A percentile compares a stretch with the other conserved stretches of the same genome.
phyloP scores from a whole-genome alignment of 305 asterid species.

The Fraxinus platypoda region DNA sequence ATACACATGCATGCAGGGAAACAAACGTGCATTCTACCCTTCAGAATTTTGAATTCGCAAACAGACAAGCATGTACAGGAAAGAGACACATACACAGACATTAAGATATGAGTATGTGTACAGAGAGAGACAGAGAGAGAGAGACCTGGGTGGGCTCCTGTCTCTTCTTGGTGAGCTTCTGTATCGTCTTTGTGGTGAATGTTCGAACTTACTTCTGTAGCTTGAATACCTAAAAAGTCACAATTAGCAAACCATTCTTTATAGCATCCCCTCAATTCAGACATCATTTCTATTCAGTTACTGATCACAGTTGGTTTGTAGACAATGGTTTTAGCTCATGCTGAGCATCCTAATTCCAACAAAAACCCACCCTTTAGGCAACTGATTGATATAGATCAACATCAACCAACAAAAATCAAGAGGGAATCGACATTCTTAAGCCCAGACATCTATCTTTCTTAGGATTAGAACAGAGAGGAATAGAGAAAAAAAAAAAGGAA shows the following conservation, averaged over 20 bases:
- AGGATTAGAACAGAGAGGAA: background rate
- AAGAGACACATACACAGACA: background rate
- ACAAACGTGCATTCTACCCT: background rate
- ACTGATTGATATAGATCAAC: background rate
- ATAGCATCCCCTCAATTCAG: background rate
- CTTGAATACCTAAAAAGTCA: constrained; percentile 48
- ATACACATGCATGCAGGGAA: background rate
- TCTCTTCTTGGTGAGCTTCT: constrained; percentile 68
- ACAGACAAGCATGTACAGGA: background rate
- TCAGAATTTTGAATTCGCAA: background rate
- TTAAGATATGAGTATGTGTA: background rate
- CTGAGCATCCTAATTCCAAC: background rate
- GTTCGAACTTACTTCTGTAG: constrained; percentile 57
- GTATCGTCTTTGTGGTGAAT: constrained; percentile 60
- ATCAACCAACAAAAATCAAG: background rate
- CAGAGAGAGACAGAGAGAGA: constrained; percentile 9
- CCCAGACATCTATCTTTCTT: background rate
- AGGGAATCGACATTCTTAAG: background rate
- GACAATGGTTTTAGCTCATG: background rate
- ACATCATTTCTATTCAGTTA: background rate
- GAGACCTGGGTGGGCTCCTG: constrained; percentile 81
- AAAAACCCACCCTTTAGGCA: background rate
- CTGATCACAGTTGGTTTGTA: background rate
- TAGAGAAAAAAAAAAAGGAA: background rate
- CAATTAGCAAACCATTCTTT: background rate